These are phyloP conservation scores for Helianthus tuberosus DNA, from an alignment of 129 eudicot species.

Conservation along the genomic window DNA sequence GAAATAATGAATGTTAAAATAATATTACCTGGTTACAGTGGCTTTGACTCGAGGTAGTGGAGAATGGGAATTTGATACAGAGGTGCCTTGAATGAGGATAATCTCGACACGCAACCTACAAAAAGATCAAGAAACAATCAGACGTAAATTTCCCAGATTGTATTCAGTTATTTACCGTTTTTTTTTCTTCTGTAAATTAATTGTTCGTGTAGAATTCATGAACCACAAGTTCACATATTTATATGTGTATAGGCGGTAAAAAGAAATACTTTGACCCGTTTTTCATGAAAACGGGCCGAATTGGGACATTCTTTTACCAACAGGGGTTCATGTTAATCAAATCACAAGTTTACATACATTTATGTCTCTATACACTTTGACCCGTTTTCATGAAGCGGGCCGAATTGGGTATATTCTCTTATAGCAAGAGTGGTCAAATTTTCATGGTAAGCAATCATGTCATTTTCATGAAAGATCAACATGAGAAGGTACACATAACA, in stretches of 20 bases:
- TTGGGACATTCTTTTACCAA: not conserved
- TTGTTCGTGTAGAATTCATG: slow-evolving; percentile 1
- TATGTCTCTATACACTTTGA: too few relatives aligned
- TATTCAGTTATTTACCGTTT: not conserved
- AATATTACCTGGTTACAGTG: slow-evolving; percentile 53
- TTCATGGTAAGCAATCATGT: too few relatives aligned
- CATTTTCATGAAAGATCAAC: too few relatives aligned
- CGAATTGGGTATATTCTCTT: too few relatives aligned
- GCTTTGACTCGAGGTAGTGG: slow-evolving; percentile 27
- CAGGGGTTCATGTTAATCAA: not conserved
- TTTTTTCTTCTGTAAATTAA: not conserved
- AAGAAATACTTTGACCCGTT: not conserved
- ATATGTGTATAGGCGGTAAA: not conserved
- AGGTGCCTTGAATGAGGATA: slow-evolving; percentile 52
- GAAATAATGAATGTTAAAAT: slow-evolving; percentile 6
- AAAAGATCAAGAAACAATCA: not conserved
- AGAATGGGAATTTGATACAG: slow-evolving; percentile 41
- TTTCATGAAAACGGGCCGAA: not conserved
- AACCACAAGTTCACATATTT: not conserved
- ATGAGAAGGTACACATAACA: too few relatives aligned
- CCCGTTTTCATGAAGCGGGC: too few relatives aligned
- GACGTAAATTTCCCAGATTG: not conserved
- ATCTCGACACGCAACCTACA: slow-evolving; percentile 49
- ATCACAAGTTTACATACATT: too few relatives aligned
- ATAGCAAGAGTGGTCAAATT: too few relatives aligned